phyloP scores from a whole-genome alignment of 2,329 filamentous ascomycete species.

The Amauroascus niger region DNA sequence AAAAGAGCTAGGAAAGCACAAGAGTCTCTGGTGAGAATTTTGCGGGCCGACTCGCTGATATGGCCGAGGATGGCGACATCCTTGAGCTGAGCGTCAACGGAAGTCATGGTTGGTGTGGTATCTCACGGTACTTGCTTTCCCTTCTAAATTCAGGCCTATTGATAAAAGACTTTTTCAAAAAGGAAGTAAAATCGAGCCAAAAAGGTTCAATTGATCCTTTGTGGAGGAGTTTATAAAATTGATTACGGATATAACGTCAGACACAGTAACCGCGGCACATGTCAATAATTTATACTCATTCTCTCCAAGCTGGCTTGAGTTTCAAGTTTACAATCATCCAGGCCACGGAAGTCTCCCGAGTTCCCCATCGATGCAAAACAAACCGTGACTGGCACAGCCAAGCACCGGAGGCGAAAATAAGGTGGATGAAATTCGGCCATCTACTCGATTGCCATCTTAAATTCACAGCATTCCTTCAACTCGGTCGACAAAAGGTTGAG shows the following conservation, averaged over 20 bases:
- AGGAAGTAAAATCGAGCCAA: not conserved
- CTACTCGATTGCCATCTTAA: not conserved
- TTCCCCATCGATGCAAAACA: not conserved
- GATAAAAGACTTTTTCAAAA: too few relatives aligned
- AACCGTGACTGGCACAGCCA: conserved; percentile 5
- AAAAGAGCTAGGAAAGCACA: conserved; percentile 87
- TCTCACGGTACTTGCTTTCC: too few relatives aligned
- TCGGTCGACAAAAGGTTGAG: not conserved
- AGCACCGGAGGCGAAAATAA: conserved; percentile 3
- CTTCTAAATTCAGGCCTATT: conserved; percentile 10
- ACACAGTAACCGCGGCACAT: conserved; percentile 15
- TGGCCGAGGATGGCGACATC: conserved; percentile 78
- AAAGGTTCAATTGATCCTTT: not conserved
- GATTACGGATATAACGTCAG: conserved; percentile 9
- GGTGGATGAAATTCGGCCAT: not conserved
- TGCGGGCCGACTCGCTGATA: conserved; percentile 67
- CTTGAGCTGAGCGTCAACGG: conserved; percentile 67
- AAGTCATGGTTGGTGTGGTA: conserved; percentile 48
- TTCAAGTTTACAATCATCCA: conserved; percentile 12
- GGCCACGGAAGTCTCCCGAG: conserved; percentile 13
- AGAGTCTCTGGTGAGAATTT: conserved; percentile 85
- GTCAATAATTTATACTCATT: conserved; percentile 10
- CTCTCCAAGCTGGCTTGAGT: conserved; percentile 7
- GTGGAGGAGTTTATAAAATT: not conserved
- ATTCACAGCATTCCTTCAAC: not conserved